Evolutionary conservation across 345 rosid genomes (phyloP), one percentile per base, ranked within the genome.

Genomic region (Erysimum cheiranthoides): DNA sequence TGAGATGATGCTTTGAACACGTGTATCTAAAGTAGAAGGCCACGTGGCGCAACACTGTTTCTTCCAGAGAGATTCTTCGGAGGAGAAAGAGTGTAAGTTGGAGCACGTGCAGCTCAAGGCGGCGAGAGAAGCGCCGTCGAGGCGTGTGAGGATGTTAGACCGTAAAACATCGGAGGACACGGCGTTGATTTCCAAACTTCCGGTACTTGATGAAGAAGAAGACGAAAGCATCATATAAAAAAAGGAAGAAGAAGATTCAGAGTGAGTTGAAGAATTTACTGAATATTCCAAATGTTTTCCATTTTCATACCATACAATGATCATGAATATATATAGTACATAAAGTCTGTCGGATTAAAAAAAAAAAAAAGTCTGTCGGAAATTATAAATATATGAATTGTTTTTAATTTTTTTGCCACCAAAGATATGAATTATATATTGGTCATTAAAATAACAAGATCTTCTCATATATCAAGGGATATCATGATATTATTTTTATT

Each of bases 61-160:
- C 5, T 31, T 73, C 96, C 98, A 93, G 28, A 93, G 91, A 1
- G 68, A 16, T 1, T 84, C 86, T 2, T 85, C 62, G 25, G 85
- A 12, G 66, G 84, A 83, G 31, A 89, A 81, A 10, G 87, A 61
- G 72, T 71, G 66, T 51, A 90, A 69, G 6, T 86, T 72, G 8
- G 86, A 66, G 14, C 91, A 87, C 10, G 85, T 76, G 72, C 84
- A 85, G 73, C 88, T 70, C 34, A 80, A 42, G 32, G 96, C 64
- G 10, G 86, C 86, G 32, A 93, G 86, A 18, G 94, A 56, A 2
- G 86, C 82, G 53, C 94, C 94, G 74, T 93, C 94, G 58, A 93
- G 94, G 32, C 85, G 86, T 18, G 87, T 76, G 76, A 93, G 65
- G 88, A 93, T 80, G 61, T 84, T 84, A 61, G 86, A 50, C 10